These are phyloP conservation scores for Laguncularia racemosa DNA, from an alignment of 345 rosid genomes.

Conservation along the genomic window DNA sequence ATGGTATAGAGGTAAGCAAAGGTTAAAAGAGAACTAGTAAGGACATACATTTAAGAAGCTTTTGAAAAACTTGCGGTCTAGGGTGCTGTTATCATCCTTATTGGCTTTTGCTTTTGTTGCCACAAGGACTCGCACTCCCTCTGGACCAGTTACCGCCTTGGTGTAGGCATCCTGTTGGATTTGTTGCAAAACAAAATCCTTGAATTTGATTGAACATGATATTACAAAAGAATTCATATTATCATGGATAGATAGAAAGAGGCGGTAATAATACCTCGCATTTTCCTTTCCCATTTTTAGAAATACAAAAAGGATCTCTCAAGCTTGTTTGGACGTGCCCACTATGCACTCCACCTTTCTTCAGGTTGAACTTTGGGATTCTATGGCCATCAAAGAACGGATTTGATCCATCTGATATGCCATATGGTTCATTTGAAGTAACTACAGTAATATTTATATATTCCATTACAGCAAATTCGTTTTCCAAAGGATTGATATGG, in stretches of 20 bases:
- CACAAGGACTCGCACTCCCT: slow-evolving; percentile 67
- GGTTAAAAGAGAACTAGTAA: neutral
- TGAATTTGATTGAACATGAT: no score
- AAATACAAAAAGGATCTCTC: slow-evolving; percentile 57
- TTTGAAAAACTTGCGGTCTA: slow-evolving; percentile 55
- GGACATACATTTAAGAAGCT: slow-evolving; percentile 82
- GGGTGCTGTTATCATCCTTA: slow-evolving; percentile 32
- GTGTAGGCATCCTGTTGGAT: slow-evolving; percentile 75
- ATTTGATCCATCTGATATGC: slow-evolving; percentile 63
- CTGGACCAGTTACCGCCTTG: slow-evolving; percentile 44
- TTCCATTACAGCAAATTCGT: slow-evolving; percentile 81
- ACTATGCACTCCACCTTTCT: slow-evolving; percentile 62
- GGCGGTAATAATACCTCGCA: slow-evolving; percentile 45
- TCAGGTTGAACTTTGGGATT: slow-evolving; percentile 54
- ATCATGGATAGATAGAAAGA: neutral
- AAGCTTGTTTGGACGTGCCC: slow-evolving; percentile 82
- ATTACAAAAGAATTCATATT: neutral
- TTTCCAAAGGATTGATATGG: slow-evolving; percentile 30
- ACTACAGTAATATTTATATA: slow-evolving; percentile 79
- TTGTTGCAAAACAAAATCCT: neutral
- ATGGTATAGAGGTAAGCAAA: neutral
- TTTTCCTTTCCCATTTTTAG: slow-evolving; percentile 52
- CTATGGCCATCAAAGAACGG: slow-evolving; percentile 57
- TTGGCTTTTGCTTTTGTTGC: slow-evolving; percentile 68
- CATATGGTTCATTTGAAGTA: slow-evolving; percentile 80